Percentiles rank a stretch among this genome's conserved stretches.
These are phyloP conservation scores for Aspergillus nomiae DNA, from an alignment of 2,329 filamentous ascomycete genomes.

Conservation along the genomic window DNA sequence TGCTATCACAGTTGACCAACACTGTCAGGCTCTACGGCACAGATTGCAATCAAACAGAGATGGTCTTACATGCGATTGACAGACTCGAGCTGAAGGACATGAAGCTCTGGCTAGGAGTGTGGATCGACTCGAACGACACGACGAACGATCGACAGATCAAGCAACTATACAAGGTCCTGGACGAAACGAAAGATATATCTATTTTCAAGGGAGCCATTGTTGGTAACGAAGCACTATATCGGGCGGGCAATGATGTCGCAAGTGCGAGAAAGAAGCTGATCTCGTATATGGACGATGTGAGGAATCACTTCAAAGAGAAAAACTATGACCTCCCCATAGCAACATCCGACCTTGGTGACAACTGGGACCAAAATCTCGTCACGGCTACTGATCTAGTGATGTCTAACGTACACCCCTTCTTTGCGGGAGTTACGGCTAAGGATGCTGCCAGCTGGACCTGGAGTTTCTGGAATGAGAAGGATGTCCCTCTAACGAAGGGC, in stretches of 20 bases:
- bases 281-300: constrained; percentile 66
- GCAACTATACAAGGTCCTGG: constrained; percentile 83
- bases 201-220: constrained; percentile 64
- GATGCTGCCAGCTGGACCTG: constrained; percentile 78
- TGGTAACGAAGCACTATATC: constrained; percentile 65
- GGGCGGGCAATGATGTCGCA: constrained; percentile 53
- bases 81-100: constrained; percentile 70
- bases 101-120: constrained; percentile 93
- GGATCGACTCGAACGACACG: constrained; percentile 80
- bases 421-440: constrained; percentile 72
- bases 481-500: constrained; percentile 65
- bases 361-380: constrained; percentile 75
- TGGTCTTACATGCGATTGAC: constrained; percentile 82
- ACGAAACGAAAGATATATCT: constrained; percentile 48
- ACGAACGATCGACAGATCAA: constrained; percentile 80
- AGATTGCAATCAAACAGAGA: constrained; percentile 96
- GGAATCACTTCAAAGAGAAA: constrained; percentile 68
- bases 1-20: constrained; percentile 87
- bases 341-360: constrained; percentile 84
- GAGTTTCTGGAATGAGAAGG: constrained; percentile 74
- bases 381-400: constrained; percentile 80
- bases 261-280: constrained; percentile 68
- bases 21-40: constrained; percentile 88
- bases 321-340: constrained; percentile 74
- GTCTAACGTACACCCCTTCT: constrained; percentile 97